phyloP scores from a whole-genome alignment of 768 basidiomycete species.

The Chalciporus sphaerocephalus region DNA sequence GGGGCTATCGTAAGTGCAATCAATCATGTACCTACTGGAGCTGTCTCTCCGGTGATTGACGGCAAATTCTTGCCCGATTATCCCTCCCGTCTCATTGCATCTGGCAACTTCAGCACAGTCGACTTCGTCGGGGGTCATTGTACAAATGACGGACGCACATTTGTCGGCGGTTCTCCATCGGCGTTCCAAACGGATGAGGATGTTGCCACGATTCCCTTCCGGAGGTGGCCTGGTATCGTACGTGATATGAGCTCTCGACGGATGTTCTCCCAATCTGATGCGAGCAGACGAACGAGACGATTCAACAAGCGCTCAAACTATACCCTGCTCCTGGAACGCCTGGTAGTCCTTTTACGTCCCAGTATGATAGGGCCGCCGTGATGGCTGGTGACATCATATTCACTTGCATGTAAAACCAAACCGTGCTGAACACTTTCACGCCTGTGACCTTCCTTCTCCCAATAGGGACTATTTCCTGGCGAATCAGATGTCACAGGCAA shows the following conservation, averaged over 20 bases:
- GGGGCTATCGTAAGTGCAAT: constrained; percentile 38
- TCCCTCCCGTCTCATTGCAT: constrained; percentile 34
- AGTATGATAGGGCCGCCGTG: no score
- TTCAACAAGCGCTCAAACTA: no score
- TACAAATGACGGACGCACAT: constrained; percentile 36
- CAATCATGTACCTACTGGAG: constrained; percentile 33
- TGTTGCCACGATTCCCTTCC: neutral
- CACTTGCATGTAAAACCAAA: no score
- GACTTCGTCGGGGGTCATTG: constrained; percentile 39
- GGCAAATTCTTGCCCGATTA: constrained; percentile 33
- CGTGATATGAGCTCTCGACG: neutral
- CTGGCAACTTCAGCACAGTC: constrained; percentile 29
- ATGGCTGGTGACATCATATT: neutral
- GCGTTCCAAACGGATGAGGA: neutral
- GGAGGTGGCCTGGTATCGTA: neutral
- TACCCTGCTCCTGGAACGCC: constrained; percentile 11
- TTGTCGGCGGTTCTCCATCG: neutral
- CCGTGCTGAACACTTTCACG: no score
- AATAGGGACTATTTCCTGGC: no score
- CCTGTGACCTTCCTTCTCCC: no score
- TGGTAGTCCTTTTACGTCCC: no score
- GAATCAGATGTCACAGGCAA: no score
- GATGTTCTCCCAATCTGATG: no score
- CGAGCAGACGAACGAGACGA: no score
- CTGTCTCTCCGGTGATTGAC: constrained; percentile 31